phyloP scores from a whole-genome alignment of 495 filamentous ascomycete genomes.

The Podospora appendiculata region DNA sequence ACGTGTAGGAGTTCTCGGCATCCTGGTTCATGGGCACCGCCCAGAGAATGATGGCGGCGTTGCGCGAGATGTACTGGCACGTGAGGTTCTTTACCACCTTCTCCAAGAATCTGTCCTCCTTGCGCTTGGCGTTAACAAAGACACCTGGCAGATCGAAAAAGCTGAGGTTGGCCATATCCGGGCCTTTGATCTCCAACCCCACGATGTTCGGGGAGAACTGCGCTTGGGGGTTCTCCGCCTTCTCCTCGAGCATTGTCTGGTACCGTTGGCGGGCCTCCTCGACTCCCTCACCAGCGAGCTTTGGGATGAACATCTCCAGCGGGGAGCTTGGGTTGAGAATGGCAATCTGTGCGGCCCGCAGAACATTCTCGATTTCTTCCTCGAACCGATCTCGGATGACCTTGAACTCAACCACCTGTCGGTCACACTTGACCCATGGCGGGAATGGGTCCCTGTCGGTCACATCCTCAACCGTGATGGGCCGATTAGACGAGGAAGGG shows the following conservation, averaged over 20 bases:
- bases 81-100: slow-evolving; percentile 61
- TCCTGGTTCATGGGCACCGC: slow-evolving; percentile 70
- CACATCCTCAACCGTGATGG: slow-evolving; percentile 29
- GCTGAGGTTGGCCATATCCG: slow-evolving; percentile 58
- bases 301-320: slow-evolving; percentile 42
- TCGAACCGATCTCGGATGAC: slow-evolving; percentile 30
- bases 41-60: slow-evolving; percentile 64
- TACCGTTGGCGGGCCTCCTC: slow-evolving; percentile 26
- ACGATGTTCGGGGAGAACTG: slow-evolving; percentile 77
- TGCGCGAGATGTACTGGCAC: slow-evolving; percentile 53
- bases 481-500: slow-evolving; percentile 5
- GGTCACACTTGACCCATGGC: slow-evolving; percentile 28
- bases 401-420: slow-evolving; percentile 33
- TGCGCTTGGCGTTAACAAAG: slow-evolving; percentile 55
- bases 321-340: slow-evolving; percentile 52
- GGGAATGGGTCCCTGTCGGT: slow-evolving; percentile 35
- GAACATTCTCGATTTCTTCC: slow-evolving; percentile 48
- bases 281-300: slow-evolving; percentile 13
- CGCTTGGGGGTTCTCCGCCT: slow-evolving; percentile 33
- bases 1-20: slow-evolving; percentile 61
- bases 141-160: slow-evolving; percentile 81
- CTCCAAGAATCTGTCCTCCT: slow-evolving; percentile 58
- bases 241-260: slow-evolving; percentile 18
- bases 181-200: slow-evolving; percentile 61
- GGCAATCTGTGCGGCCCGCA: slow-evolving; percentile 65